Evolutionary conservation across 2,329 filamentous ascomycete genomes (phyloP), one percentile per base, ranked within the genome.

Genomic region (Monilinia vaccinii-corymbosi): DNA sequence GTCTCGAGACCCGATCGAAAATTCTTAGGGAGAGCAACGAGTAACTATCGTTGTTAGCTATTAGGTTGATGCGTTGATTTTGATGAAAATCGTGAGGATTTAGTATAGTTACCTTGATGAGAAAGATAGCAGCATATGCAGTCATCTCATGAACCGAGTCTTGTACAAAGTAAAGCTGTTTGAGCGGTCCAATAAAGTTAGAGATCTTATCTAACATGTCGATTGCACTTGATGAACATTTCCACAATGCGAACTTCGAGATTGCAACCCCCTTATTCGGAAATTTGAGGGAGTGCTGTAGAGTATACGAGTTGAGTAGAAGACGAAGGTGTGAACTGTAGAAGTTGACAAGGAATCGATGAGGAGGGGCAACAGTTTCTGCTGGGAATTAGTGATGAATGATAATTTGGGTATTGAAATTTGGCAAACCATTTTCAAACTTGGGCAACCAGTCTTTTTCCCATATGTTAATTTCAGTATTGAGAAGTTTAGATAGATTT

Each of bases 191-290:
- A 34, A 65, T 60, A 23, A 62, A 57, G 25, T 63, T 53, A 18
- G 69, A 67, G 21, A 75, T 71, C 23, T 88, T 85, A 66, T 86
- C 81, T 4, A 83, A 81, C 40, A 89, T 89, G 83, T 85, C 85
- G 3, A 88, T 69, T 28, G 73, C 71, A 25, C 68, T 71, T 2
- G 69, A 69, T 25, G 69, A 74, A 42, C 70, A 69, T 14, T 67
- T 62, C 70, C 68, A 75, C 1, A 71, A 65, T n/a, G 69, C 67
- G 57, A 40, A 67, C 64, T 64, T 72, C 62, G 51, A 73, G 61
- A 66, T 69, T 65, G 42, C 67, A 23, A 60, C 62, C 6, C 67
- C 64, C 13, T 63, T 63, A 38, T 61, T 66, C 16, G 48, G 60
- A 4, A 66, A 66, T 7, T 61, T 60, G 2, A 74, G 65, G 14